Evolutionary conservation across 306 rosid species (phyloP).

Genomic region (Ochetophila trinervis): DNA sequence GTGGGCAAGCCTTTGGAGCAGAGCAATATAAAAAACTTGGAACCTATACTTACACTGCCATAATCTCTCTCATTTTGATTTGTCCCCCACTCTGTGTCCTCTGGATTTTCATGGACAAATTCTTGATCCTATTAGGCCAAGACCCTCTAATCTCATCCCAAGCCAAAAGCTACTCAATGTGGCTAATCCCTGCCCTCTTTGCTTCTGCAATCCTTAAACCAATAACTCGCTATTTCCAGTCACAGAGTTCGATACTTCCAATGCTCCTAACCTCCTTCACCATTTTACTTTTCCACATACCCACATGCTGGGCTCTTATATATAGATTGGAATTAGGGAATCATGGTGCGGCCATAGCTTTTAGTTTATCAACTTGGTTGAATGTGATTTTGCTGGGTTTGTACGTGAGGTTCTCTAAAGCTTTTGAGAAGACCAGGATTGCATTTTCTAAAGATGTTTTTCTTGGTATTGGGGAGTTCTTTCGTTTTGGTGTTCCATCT

Average conservation of each 20-base stretch:
- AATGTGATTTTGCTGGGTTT: conserved; percentile 32
- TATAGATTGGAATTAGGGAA: conserved; percentile 24
- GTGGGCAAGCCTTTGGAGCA: conserved; percentile 36
- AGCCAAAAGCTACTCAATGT: conserved; percentile 21
- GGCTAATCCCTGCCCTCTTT: conserved; percentile 29
- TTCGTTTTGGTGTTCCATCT: conserved; percentile 54
- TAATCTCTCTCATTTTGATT: conserved; percentile 23
- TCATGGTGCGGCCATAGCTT: conserved; percentile 54
- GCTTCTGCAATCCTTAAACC: conserved; percentile 32
- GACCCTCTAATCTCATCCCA: conserved; percentile 16
- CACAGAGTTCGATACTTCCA: conserved; percentile 21
- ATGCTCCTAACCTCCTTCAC: conserved; percentile 13
- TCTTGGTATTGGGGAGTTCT: conserved; percentile 29
- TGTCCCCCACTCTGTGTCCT: conserved; percentile 23
- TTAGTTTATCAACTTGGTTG: conserved; percentile 51
- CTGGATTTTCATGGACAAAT: conserved; percentile 27
- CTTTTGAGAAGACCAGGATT: conserved; percentile 41
- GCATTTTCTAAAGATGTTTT: conserved; percentile 36
- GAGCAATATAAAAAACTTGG: conserved; percentile 27
- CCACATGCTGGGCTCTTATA: conserved; percentile 45
- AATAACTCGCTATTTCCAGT: conserved; percentile 19
- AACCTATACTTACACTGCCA: conserved; percentile 28
- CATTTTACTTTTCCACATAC: conserved; percentile 34
- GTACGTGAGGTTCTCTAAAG: conserved; percentile 36
- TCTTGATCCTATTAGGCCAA: conserved; percentile 24